Conservation (phyloP, 345 rosid species). For the Citropsis articulata region DNA sequence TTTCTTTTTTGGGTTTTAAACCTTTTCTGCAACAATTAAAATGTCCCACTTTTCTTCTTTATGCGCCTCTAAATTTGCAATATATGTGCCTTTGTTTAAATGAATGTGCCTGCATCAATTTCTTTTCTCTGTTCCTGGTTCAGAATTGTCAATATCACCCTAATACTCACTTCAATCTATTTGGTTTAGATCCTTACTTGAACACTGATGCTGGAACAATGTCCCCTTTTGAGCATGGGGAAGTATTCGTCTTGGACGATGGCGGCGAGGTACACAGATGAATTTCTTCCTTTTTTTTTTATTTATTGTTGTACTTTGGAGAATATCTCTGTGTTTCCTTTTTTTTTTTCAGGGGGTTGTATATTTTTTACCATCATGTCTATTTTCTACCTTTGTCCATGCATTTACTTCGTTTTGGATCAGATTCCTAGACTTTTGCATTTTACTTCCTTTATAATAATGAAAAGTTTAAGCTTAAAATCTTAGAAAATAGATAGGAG, state of each 20-base stretch:
- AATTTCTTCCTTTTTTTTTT: background rate
- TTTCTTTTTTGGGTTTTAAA: constrained; percentile 1
- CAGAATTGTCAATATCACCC: background rate
- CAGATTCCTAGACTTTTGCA: background rate
- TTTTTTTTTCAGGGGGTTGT: background rate
- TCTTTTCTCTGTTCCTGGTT: background rate
- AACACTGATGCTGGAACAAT: constrained; percentile 98
- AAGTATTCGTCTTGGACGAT: constrained; percentile 93
- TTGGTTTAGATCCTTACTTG: constrained; percentile 77
- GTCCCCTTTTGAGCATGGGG: constrained; percentile 99
- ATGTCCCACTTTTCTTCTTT: background rate
- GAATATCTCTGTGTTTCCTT: constrained; percentile 1
- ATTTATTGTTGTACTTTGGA: background rate
- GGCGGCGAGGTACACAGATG: constrained; percentile 89
- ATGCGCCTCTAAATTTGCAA: background rate
- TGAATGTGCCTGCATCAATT: background rate
- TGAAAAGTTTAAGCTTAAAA: background rate
- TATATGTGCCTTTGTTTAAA: background rate
- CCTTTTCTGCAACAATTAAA: background rate
- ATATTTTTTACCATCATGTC: background rate
- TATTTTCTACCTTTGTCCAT: no score
- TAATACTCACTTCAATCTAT: background rate
- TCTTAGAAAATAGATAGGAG: background rate
- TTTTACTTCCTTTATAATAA: no score
- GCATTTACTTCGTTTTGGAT: background rate